These are phyloP conservation scores for Paramecium sonneborni DNA, from an alignment of 73 alveolate genomes.

Conservation along the genomic window DNA sequence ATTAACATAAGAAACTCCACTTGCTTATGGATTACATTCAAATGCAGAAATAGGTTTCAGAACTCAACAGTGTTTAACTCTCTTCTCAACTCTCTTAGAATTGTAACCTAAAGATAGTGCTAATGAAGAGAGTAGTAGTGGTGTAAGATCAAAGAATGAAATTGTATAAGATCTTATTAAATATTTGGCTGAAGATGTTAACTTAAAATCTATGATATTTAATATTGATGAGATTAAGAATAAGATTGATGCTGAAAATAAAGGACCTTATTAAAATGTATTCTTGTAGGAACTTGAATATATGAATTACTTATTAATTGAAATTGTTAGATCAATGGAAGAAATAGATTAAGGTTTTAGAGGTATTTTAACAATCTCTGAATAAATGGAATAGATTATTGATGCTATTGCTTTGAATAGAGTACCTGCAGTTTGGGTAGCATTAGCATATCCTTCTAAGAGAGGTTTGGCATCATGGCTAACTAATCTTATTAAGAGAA, in stretches of 20 bases:
- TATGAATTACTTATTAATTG: slow-evolving; percentile 91
- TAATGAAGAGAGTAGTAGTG: slow-evolving; percentile 88
- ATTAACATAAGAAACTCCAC: slow-evolving; percentile 97
- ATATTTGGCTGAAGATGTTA: slow-evolving; percentile 77
- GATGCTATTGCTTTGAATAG: slow-evolving; percentile 91
- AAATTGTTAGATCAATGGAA: slow-evolving; percentile 88
- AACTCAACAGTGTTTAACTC: slow-evolving; percentile 88
- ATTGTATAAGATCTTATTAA: slow-evolving; percentile 81
- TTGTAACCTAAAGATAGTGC: slow-evolving; percentile 96
- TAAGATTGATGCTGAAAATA: slow-evolving; percentile 93
- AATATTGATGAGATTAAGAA: slow-evolving; percentile 87
- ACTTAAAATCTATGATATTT: slow-evolving; percentile 80
- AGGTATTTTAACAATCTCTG: slow-evolving; percentile 94
- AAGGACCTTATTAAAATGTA: slow-evolving; percentile 93
- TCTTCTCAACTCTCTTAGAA: slow-evolving; percentile 92
- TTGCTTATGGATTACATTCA: slow-evolving; percentile 99
- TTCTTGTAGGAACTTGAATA: slow-evolving; percentile 97
- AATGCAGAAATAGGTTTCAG: slow-evolving; percentile 99
- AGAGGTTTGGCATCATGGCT: slow-evolving; percentile 99
- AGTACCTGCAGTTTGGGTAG: slow-evolving; percentile 96
- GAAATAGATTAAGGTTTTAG: slow-evolving; percentile 95
- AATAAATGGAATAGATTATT: slow-evolving; percentile 93
- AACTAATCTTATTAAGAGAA: slow-evolving; percentile 91
- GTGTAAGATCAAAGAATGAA: slow-evolving; percentile 83
- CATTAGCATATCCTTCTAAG: slow-evolving; percentile 95